Base-by-base conservation (phyloP, 331 rosid species). In the Rosa hybrid region DNA sequence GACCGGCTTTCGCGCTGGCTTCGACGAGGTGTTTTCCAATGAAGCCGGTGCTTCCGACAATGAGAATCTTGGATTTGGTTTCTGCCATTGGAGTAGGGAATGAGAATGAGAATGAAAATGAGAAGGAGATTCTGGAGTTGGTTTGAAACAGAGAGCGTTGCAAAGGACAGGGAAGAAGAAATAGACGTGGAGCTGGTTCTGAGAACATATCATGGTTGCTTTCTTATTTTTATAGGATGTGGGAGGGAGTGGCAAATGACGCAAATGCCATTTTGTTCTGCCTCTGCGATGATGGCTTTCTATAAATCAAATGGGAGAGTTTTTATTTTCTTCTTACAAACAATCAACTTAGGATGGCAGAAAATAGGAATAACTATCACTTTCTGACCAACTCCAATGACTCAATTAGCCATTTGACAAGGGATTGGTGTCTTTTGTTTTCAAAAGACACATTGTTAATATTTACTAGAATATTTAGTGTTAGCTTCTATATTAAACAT, bases 11-110 rank as follows among this genome's bases (percentile, higher is more conserved):
- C n/a, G 75, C 84, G 81, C 95, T 90, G 0, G 91, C 91, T 81
- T 87, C 91, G 1, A 84, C 93, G 0, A 89, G 77, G 83, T 82
- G 86, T 62, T 88, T 92, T 25, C 95, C 93, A 42, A 89, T 87
- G 85, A 85, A 87, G 0, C 95, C 92, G 0, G 92, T 88, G 60
- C 95, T 92, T 25, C 97, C 97, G 39, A 90, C 83, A 77, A 90
- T n/a, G 25, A 92, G 81, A 72, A 92, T 81, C 78, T 83, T 90
- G 72, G 79, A 71, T 5, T 86, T 85, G 18, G 76, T 60, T 2
- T 77, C 77, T 0, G 82, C 81, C 79, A 87, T 87, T 39, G 79
- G 72, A 49, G 11, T 59, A 60, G 17, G 67, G 38, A 60, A 60
- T 23, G 38, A 11, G 39, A 60, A 23, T 60, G 34, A 59, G 65